Evolutionary conservation across 805 yeast species (phyloP).

Genomic region (Ogataea wickerhamii): DNA sequence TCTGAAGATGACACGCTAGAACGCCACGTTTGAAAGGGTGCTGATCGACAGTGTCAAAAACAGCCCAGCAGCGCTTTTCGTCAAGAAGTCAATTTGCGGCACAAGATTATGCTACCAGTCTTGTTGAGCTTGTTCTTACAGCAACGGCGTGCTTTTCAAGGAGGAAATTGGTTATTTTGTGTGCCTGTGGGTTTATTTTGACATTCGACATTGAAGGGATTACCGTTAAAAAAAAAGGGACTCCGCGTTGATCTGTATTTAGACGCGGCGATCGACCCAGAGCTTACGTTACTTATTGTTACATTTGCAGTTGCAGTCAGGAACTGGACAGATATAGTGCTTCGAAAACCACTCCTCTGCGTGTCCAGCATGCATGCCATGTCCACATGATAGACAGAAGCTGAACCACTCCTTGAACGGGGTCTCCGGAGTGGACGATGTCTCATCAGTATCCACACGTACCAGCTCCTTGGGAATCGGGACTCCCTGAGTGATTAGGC

Average conservation of each 20-base stretch:
- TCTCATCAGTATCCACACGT: constrained; percentile 23
- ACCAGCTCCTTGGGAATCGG: constrained; percentile 45
- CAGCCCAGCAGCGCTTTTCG: too few species aligned
- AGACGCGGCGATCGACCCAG: constrained; percentile 1
- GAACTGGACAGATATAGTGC: constrained; percentile 89
- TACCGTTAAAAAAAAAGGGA: neutral
- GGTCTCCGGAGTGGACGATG: constrained; percentile 31
- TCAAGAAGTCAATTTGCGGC: neutral
- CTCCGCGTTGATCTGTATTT: constrained; percentile 1
- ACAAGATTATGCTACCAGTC: neutral
- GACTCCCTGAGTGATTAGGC: constrained; percentile 74
- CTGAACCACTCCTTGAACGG: constrained; percentile 81
- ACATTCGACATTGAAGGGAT: neutral
- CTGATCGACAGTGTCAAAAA: too few species aligned
- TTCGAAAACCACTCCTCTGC: constrained; percentile 94
- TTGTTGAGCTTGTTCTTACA: too few species aligned
- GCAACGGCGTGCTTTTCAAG: too few species aligned
- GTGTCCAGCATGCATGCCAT: constrained; percentile 92
- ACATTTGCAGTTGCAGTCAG: constrained; percentile 85
- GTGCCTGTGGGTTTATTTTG: too few species aligned
- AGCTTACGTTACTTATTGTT: constrained; percentile 44
- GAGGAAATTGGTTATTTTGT: too few species aligned
- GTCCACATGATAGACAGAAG: constrained; percentile 86
- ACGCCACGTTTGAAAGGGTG: neutral
- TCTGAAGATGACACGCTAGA: neutral